These are phyloP conservation scores for Phyllosticta capitalensis DNA, from an alignment of 2,329 filamentous ascomycete genomes.

Conservation along the genomic window DNA sequence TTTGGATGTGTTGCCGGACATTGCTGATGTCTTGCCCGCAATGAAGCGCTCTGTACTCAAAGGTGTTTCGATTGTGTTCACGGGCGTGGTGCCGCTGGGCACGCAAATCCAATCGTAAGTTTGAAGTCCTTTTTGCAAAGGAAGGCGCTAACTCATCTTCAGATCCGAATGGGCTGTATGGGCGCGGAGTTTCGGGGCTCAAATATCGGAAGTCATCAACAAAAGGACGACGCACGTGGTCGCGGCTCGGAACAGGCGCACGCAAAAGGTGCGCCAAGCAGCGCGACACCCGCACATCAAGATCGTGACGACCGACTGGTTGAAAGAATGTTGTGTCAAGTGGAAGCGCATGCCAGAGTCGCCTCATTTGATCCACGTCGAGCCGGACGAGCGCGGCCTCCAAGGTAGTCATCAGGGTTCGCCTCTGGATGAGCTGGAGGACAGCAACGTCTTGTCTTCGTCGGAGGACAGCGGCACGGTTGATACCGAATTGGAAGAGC, in stretches of 20 bases:
- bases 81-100: slow-evolving; percentile 78
- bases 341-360: slow-evolving; percentile 75
- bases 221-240: slow-evolving; percentile 59
- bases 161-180: slow-evolving; percentile 78
- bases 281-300: slow-evolving; percentile 70
- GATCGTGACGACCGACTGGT: slow-evolving; percentile 88
- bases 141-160: background rate
- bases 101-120: slow-evolving; percentile 57
- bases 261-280: slow-evolving; percentile 84
- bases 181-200: slow-evolving; percentile 76
- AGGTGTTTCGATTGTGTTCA: slow-evolving; percentile 73
- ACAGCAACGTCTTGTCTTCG: slow-evolving; percentile 26
- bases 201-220: slow-evolving; percentile 49
- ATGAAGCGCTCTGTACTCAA: slow-evolving; percentile 71
- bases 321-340: slow-evolving; percentile 71
- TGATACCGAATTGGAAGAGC: slow-evolving; percentile 13
- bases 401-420: slow-evolving; percentile 15
- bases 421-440: slow-evolving; percentile 29
- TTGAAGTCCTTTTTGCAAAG: background rate
- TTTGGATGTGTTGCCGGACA: slow-evolving; percentile 64
- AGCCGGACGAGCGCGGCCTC: slow-evolving; percentile 49
- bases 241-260: slow-evolving; percentile 61
- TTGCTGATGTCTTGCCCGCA: slow-evolving; percentile 71
- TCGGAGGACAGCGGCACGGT: slow-evolving; percentile 36
- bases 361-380: slow-evolving; percentile 68